phyloP scores from a whole-genome alignment of 1,284 basidiomycete genomes.

The Ceratobasidium theobromae region DNA sequence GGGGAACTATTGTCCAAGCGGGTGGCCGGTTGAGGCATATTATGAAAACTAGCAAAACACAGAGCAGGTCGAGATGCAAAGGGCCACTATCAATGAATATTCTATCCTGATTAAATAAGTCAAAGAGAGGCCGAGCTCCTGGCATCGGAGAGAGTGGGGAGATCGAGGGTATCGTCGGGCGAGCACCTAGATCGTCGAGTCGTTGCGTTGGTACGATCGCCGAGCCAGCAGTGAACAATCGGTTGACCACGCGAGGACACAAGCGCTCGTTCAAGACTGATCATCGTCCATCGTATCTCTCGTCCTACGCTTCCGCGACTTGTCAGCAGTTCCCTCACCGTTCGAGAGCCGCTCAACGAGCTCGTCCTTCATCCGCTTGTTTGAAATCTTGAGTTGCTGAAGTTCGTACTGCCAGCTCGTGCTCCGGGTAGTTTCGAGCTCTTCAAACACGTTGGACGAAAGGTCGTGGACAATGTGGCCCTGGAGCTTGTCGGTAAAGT shows the following conservation, averaged over 20 bases:
- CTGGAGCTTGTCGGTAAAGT: constrained; percentile 34
- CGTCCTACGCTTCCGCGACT: constrained; percentile 13
- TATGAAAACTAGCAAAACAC: neutral
- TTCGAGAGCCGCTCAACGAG: constrained; percentile 30
- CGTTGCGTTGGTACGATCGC: neutral
- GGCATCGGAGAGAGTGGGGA: neutral
- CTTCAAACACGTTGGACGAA: constrained; percentile 64
- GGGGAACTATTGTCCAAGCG: constrained; percentile 5
- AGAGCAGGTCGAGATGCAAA: constrained; percentile 5
- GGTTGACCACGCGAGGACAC: neutral
- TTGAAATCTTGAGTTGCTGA: constrained; percentile 77
- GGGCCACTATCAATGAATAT: constrained; percentile 1
- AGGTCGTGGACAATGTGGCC: constrained; percentile 42
- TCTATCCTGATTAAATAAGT: constrained; percentile 17
- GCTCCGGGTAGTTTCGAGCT: constrained; percentile 63
- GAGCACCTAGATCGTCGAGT: neutral
- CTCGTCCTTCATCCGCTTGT: constrained; percentile 71
- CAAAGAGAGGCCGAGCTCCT: constrained; percentile 2
- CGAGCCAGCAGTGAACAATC: neutral
- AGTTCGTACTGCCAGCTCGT: constrained; percentile 93
- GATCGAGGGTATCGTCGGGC: neutral
- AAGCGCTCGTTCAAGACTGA: neutral
- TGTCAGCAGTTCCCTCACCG: neutral
- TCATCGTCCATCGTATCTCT: constrained; percentile 4
- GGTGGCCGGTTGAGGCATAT: constrained; percentile 4